phyloP scores from a whole-genome alignment of 768 basidiomycete species.

The Daedaleopsis sinensis region DNA sequence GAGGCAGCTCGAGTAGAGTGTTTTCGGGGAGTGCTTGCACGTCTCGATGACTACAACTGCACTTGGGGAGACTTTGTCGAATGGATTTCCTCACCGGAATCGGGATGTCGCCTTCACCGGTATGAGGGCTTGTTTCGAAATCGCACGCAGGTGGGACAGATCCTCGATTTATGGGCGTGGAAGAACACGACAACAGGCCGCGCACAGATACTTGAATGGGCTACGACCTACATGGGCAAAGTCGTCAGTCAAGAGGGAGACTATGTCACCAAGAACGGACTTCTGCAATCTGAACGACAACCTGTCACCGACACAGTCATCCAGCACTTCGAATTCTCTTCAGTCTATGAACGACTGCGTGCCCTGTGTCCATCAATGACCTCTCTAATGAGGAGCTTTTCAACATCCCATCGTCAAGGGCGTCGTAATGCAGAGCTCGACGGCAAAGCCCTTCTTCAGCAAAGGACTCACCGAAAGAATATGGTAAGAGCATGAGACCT shows the following conservation, averaged over 20 bases:
- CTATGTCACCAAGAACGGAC: neutral
- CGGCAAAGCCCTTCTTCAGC: too few relatives aligned
- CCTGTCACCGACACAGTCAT: constrained; percentile 3
- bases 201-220: constrained; percentile 28
- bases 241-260: constrained; percentile 16
- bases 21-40: neutral
- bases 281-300: constrained; percentile 3
- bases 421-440: neutral
- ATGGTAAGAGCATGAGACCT: too few relatives aligned
- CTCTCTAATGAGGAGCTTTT: constrained; percentile 3
- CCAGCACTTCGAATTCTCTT: neutral
- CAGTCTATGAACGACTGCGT: neutral
- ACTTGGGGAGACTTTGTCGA: neutral
- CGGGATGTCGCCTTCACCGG: constrained; percentile 20
- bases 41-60: neutral
- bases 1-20: neutral
- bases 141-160: neutral
- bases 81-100: constrained; percentile 21
- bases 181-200: constrained; percentile 21
- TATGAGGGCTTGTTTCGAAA: constrained; percentile 31
- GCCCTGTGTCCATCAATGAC: constrained; percentile 13
- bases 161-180: constrained; percentile 33
- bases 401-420: constrained; percentile 15
- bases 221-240: constrained; percentile 18
- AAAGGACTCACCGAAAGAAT: too few relatives aligned